Base-by-base conservation (phyloP, 192 early-diverging fungal species). In the Coemansia sp. region DNA sequence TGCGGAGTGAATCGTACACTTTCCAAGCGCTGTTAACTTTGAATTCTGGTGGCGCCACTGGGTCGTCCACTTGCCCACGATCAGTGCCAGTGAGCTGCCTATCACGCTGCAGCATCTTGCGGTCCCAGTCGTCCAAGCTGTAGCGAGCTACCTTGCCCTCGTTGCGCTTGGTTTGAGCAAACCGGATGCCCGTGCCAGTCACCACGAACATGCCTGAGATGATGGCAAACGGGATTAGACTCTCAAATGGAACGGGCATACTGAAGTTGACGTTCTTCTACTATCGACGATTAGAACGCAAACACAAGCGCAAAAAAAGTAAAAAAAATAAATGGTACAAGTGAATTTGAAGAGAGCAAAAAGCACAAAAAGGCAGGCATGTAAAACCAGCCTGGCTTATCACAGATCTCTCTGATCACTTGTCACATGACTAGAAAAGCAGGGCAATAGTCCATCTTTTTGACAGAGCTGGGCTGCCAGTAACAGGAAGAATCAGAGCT, bases 221-320 rank as follows among this genome's bases (percentile, higher is more conserved):
- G 56, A 92, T 62, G 67, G 76, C 89, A 72, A 91, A 88, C 34
- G 91, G 91, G 74, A 92, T 82, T 63, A 92, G 64, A 20, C 86
- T 86, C 83, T 92, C 91, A 62, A 90, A 90, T 58, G 89, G 91
- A 74, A 92, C 82, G 69, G 91, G 91, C 91, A 89, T 89, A 48
- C 72, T 73, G 35, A 26, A 5, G 9, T 55, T 21, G 23, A 18
- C 14, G 48, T 26, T 23, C 23, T 50, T 3, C 48, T 26, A 10
- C 48, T 50, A 13, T 56, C 57, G 33, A 14, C 31, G 57, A 59
- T 38, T 59, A 16, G 45, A 24, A 43, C 57, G 48, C 48, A 50
- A 39, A 50, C 39, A 50, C 31, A 39, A 55, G 36, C 21, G 38
- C 36, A 28, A 46, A 55, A n/a, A n/a, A n/a, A n/a, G n/a, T n/a